phyloP scores from a whole-genome alignment of 768 basidiomycete species.

The Trametes cinnabarina region DNA sequence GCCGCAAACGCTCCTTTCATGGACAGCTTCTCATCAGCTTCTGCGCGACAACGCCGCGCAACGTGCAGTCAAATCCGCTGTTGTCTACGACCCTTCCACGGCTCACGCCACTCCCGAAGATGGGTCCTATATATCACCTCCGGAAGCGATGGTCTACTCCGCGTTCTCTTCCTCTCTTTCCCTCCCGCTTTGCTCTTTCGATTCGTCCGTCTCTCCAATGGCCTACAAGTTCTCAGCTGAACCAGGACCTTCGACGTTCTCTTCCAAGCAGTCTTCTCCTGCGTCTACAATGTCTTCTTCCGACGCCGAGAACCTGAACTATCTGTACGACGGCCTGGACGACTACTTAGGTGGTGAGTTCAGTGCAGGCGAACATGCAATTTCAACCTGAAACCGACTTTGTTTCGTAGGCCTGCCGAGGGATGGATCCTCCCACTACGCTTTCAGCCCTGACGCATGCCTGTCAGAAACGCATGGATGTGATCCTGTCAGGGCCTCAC shows the following conservation, averaged over 20 bases:
- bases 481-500: not conserved
- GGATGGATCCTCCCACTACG: not conserved
- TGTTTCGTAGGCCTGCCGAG: not conserved
- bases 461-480: not conserved
- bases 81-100: not conserved
- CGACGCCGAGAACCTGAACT: not conserved
- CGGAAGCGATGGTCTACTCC: not conserved
- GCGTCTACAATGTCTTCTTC: slow-evolving; percentile 1
- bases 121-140: slow-evolving; percentile 4
- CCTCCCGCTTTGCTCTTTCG: slow-evolving; percentile 1
- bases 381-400: not conserved
- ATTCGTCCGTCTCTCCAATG: not conserved
- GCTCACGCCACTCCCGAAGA: slow-evolving; percentile 6
- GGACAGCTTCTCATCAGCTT: slow-evolving; percentile 6
- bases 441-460: not conserved
- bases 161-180: not conserved
- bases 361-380: not conserved
- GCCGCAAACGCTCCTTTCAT: slow-evolving; percentile 17
- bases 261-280: not conserved
- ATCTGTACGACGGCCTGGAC: slow-evolving; percentile 3
- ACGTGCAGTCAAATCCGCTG: slow-evolving; percentile 6
- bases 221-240: not conserved
- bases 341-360: slow-evolving; percentile 1
- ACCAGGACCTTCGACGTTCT: not conserved
- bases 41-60: slow-evolving; percentile 3